Conservation (phyloP, 2,329 filamentous ascomycete genomes). For the Phaeosphaeria sp. region DNA sequence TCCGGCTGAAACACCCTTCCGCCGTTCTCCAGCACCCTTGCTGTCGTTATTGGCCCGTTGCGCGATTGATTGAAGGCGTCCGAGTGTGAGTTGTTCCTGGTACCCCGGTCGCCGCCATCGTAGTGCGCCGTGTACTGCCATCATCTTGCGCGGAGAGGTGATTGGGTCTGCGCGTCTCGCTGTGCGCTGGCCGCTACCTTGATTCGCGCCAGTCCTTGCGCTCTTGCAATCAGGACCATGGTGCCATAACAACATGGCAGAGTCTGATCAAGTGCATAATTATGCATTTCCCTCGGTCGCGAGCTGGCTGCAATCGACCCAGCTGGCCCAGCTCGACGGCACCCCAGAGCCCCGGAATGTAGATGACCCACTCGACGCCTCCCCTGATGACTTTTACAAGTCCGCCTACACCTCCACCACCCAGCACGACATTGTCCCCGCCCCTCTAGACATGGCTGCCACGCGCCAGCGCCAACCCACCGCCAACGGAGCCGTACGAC, state of each 20-base stretch:
- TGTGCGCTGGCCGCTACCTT: conserved; percentile 24
- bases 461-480: conserved; percentile 38
- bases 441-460: conserved; percentile 9
- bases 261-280: conserved; percentile 38
- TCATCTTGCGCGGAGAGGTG: conserved; percentile 26
- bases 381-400: conserved; percentile 43
- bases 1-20: conserved; percentile 29
- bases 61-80: conserved; percentile 22
- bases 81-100: conserved; percentile 36
- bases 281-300: conserved; percentile 41
- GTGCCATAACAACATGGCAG: conserved; percentile 39
- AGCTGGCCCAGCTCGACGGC: conserved; percentile 34
- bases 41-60: conserved; percentile 26
- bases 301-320: conserved; percentile 45
- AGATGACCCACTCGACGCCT: conserved; percentile 27
- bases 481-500: conserved; percentile 34
- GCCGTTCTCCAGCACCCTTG: conserved; percentile 7
- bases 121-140: conserved; percentile 28
- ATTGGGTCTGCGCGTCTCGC: conserved; percentile 4
- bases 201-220: conserved; percentile 32
- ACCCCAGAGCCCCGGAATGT: conserved; percentile 4
- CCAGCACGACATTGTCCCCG: conserved; percentile 7
- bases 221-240: conserved; percentile 35
- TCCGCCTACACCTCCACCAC: conserved; percentile 25
- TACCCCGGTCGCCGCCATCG: conserved; percentile 33